A percentile compares a stretch with the other conserved stretches of the same genome.
Evolutionary conservation across 2,329 filamentous ascomycete species (phyloP).

Genomic region (Cladophialophora psammophila): DNA sequence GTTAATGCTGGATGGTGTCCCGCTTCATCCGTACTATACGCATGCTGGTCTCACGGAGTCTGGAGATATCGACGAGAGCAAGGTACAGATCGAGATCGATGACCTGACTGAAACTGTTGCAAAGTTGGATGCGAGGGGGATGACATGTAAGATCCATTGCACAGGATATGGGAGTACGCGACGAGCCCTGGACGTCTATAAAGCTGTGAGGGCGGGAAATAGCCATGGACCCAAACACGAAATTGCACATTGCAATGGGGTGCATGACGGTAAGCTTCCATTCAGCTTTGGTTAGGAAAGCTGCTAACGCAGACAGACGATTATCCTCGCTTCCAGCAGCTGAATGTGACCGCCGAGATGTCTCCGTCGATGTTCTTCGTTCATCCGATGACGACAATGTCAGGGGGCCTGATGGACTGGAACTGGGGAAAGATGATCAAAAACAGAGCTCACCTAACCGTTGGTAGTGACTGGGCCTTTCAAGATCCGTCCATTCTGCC

Average conservation of each 20-base stretch:
- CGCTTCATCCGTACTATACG: conserved; percentile 44
- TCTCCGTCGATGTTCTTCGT: conserved; percentile 44
- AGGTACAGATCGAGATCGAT: conserved; percentile 25
- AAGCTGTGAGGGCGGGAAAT: conserved; percentile 22
- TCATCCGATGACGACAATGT: conserved; percentile 27
- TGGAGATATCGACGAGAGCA: conserved; percentile 22
- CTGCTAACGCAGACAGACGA: conserved; percentile 38
- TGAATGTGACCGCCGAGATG: conserved; percentile 48
- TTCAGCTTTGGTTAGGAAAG: background rate
- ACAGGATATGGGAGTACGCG: conserved; percentile 25
- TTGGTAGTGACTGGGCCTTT: conserved; percentile 42
- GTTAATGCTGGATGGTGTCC: conserved; percentile 47
- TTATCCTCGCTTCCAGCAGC: conserved; percentile 41
- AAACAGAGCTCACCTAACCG: conserved; percentile 43
- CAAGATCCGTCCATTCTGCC: conserved; percentile 18
- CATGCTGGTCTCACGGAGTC: conserved; percentile 34
- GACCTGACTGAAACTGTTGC: conserved; percentile 24
- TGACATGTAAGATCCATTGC: conserved; percentile 29
- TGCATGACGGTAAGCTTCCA: conserved; percentile 40
- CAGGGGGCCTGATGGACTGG: conserved; percentile 41
- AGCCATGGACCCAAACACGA: conserved; percentile 22
- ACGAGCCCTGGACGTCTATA: conserved; percentile 21
- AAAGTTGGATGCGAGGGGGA: conserved; percentile 20
- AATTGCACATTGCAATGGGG: conserved; percentile 43
- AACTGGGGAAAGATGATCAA: conserved; percentile 43